Evolutionary conservation across 805 yeast species (phyloP), one percentile per base, ranked within the genome.

Genomic region (Yarrowia phangngaensis): DNA sequence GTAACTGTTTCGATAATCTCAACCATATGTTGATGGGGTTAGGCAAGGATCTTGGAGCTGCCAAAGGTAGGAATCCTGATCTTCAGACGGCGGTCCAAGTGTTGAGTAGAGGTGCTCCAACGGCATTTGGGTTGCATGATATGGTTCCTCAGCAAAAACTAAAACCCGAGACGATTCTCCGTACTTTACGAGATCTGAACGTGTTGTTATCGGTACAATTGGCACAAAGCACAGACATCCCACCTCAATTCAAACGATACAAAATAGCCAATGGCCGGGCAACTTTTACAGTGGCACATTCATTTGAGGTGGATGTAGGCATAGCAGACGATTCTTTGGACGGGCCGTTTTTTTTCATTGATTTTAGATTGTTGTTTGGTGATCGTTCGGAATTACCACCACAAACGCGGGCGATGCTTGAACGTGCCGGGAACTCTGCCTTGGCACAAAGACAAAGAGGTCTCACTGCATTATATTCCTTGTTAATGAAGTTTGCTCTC

Each of bases 31-130:
- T 88, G 29, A 84, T 80, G 54, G 71, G 72, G n/a, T 68, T 84
- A 17, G 84, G 80, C 54, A 76, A 79, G 45, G 77, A 82, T n/a
- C 65, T 84, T 54, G 76, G 87, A 1, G 84, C 88, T 20, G 97
- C 98, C 0, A 89, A 94, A 59, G 67, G 90, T 47, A 95, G 96
- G 4, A 86, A 87, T 63, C 92, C 95, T 0, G 99, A 92, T 64
- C 64, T 92, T 15, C 74, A 80, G 17, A 89, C 97, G 0, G 86
- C 95, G 1, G 68, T 90, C 56, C 94, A 90, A 60, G 95, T 92
- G 0, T 70, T 89, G 49, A 76, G 79, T 30, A 71, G 76, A 29
- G 95, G 95, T 3, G 70, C 82, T 53, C 95, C 97, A 1, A 79
- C 76, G 28, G 70, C 84, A 29, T 79, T 82, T 60, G 35, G 48